Conservation (phyloP, 176 grass and related monocot genomes). For the Typha latifolia region DNA sequence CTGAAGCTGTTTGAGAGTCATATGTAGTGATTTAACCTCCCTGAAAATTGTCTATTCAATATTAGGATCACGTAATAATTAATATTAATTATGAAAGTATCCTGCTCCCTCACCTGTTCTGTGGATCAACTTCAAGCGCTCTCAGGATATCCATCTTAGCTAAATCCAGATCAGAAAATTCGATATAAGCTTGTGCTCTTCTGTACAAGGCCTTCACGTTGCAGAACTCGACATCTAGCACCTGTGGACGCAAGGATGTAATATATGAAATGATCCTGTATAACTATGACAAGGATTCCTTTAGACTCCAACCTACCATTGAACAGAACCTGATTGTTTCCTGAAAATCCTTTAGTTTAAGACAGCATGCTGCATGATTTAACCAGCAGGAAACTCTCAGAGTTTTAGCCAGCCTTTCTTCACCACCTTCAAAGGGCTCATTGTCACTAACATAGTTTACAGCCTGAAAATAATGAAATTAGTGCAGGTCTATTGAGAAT, state of each 20-base stretch:
- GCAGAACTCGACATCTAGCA: constrained; percentile 27
- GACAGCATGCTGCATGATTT: constrained; percentile 37
- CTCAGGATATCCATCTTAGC: constrained; percentile 31
- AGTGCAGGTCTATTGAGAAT: background rate
- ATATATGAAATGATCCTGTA: no score
- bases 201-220: constrained; percentile 38
- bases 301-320: constrained; percentile 8
- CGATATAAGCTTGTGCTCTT: constrained; percentile 33
- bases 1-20: constrained; percentile 30
- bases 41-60: constrained; percentile 18
- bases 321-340: constrained; percentile 29
- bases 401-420: constrained; percentile 23
- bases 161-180: constrained; percentile 26
- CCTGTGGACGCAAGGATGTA: constrained; percentile 5
- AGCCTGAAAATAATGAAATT: constrained; percentile 27
- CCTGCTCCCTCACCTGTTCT: constrained; percentile 20
- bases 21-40: constrained; percentile 26
- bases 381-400: constrained; percentile 33
- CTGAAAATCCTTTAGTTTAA: constrained; percentile 31
- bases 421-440: constrained; percentile 12
- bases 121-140: constrained; percentile 25
- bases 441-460: constrained; percentile 24
- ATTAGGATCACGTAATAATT: background rate
- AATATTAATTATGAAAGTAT: background rate
- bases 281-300: background rate